Conservation (phyloP, 257 asterid species). For the Knoxia roxburghii region DNA sequence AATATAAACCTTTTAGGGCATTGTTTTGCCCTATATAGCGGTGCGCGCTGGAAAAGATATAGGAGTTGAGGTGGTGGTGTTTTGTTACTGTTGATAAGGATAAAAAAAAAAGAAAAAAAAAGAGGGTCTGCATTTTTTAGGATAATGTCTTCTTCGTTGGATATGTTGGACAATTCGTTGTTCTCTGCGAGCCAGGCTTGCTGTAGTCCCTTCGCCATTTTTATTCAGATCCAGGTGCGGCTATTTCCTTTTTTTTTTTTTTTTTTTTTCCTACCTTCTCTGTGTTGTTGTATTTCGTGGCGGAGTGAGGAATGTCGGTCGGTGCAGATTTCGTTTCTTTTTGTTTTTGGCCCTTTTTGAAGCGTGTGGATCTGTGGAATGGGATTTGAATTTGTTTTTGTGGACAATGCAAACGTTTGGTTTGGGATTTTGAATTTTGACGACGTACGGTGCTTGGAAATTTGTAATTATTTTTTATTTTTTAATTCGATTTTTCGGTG, state of each 20-base stretch:
- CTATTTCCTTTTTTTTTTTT: background rate
- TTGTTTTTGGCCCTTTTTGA: background rate
- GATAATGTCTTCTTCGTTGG: slow-evolving; percentile 44
- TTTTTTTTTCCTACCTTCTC: background rate
- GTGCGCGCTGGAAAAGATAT: background rate
- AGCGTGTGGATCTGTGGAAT: slow-evolving; percentile 11
- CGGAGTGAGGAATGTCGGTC: background rate
- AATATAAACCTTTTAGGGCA: slow-evolving; percentile 33
- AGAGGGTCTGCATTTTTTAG: background rate
- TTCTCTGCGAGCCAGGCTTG: slow-evolving; percentile 75
- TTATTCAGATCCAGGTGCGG: slow-evolving; percentile 89
- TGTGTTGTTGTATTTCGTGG: slow-evolving; percentile 1
- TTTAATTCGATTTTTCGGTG: background rate
- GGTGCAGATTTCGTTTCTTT: background rate
- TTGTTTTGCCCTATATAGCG: slow-evolving; percentile 29
- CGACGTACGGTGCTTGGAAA: background rate
- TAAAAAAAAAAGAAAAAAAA: background rate
- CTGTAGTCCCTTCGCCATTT: slow-evolving; percentile 56
- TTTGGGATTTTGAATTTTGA: background rate
- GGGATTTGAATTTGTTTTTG: background rate
- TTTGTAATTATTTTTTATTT: background rate
- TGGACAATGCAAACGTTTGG: background rate
- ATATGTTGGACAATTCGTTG: slow-evolving; percentile 51
- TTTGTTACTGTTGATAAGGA: background rate
- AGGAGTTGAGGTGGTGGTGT: background rate